A percentile compares a stretch with the other conserved stretches of the same genome.
phyloP scores from a whole-genome alignment of 768 basidiomycete genomes.

The Russula sp. region DNA sequence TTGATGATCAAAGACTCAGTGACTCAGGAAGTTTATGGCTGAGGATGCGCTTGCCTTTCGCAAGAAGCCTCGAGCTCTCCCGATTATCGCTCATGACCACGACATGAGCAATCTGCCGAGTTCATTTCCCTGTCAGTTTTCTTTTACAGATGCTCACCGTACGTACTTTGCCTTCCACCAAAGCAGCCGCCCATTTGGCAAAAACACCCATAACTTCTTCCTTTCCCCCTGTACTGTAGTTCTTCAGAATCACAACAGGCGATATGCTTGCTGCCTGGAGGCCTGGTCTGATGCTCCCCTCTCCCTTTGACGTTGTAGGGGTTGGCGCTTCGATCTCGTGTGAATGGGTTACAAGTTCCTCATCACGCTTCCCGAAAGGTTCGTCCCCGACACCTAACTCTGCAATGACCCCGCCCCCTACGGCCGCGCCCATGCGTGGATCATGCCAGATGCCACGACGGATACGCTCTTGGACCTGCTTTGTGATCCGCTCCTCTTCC shows the following conservation, averaged over 20 bases:
- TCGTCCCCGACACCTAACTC: constrained; percentile 87
- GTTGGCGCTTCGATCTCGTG: background rate
- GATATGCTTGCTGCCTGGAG: constrained; percentile 55
- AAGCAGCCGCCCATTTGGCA: constrained; percentile 77
- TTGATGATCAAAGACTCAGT: constrained; percentile 33
- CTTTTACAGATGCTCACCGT: background rate
- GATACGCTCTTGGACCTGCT: constrained; percentile 47
- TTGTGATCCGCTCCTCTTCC: constrained; percentile 41
- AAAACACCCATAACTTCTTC: constrained; percentile 75
- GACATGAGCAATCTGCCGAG: constrained; percentile 78
- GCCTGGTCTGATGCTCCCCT: constrained; percentile 34
- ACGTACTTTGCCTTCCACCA: constrained; percentile 76
- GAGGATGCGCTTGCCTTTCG: constrained; percentile 56
- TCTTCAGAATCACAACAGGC: constrained; percentile 84
- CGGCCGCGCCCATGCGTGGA: constrained; percentile 76
- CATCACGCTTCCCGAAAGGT: constrained; percentile 42
- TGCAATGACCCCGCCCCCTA: constrained; percentile 82
- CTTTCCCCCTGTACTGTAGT: constrained; percentile 59
- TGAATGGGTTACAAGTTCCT: constrained; percentile 26
- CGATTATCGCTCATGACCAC: constrained; percentile 87
- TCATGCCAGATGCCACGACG: constrained; percentile 77
- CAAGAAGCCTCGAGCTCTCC: constrained; percentile 79
- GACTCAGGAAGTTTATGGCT: constrained; percentile 2
- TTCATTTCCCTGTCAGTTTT: background rate
- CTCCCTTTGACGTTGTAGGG: constrained; percentile 9